These are phyloP conservation scores for Botryotinia narcissicola DNA, from an alignment of 2,329 filamentous ascomycete species.

Conservation along the genomic window DNA sequence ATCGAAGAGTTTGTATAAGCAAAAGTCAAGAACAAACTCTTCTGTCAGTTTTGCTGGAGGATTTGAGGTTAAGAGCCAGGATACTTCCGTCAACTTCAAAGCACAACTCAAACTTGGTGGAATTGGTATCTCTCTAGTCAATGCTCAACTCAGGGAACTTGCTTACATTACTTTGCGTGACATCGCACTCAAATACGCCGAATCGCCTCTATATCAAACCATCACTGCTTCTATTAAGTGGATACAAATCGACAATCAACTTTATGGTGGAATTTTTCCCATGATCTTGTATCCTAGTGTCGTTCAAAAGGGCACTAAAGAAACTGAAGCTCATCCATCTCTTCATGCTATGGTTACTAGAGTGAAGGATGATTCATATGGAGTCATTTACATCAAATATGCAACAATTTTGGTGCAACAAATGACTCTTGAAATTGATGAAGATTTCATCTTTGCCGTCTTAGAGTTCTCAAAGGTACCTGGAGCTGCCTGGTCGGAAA, in stretches of 20 bases:
- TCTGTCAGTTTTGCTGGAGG: conserved; percentile 58
- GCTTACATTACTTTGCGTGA: conserved; percentile 92
- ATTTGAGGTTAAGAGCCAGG: conserved; percentile 92
- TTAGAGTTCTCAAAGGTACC: conserved; percentile 93
- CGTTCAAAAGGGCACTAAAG: conserved; percentile 89
- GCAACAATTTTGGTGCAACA: conserved; percentile 91
- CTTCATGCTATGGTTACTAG: conserved; percentile 87
- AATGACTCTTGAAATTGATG: conserved; percentile 96
- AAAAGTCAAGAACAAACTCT: conserved; percentile 53
- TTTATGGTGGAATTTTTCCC: conserved; percentile 97
- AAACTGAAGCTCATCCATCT: conserved; percentile 94
- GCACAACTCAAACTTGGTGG: conserved; percentile 86
- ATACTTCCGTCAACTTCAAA: conserved; percentile 83
- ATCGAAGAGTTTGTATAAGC: conserved; percentile 85
- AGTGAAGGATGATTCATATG: conserved; percentile 97
- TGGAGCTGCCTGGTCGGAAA: conserved; percentile 80
- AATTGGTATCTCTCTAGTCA: conserved; percentile 90
- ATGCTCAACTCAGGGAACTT: conserved; percentile 84
- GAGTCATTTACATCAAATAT: conserved; percentile 97
- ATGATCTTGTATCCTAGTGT: conserved; percentile 97
- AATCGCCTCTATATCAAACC: conserved; percentile 92
- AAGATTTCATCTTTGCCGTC: conserved; percentile 96
- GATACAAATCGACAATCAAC: conserved; percentile 98
- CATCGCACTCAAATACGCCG: conserved; percentile 84
- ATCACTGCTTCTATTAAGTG: conserved; percentile 90